These are phyloP conservation scores for Cutaneotrichosporon dermatis DNA, from an alignment of 1,284 basidiomycete species.

Conservation along the genomic window DNA sequence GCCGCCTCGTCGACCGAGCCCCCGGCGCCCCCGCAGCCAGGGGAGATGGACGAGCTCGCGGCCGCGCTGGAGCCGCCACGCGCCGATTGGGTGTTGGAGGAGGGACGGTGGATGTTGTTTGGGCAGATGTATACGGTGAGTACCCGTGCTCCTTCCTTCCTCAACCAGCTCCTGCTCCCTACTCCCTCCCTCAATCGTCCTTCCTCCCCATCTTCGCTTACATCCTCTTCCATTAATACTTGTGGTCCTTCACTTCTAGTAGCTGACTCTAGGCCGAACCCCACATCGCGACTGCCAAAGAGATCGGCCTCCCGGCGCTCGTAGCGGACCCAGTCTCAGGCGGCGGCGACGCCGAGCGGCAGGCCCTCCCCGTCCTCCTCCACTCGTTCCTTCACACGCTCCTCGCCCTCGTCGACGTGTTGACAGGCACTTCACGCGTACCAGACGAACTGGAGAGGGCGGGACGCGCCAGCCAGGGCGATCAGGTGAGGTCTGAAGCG, in stretches of 20 bases:
- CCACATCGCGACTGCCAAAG: constrained; percentile 29
- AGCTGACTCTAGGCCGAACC: constrained; percentile 27
- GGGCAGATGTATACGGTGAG: constrained; percentile 41
- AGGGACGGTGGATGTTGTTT: constrained; percentile 43
- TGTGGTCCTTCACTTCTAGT: too few relatives aligned
- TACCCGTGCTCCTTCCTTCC: not conserved
- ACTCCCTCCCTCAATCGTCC: too few relatives aligned
- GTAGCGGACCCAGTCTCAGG: constrained; percentile 19
- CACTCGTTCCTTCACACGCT: constrained; percentile 44
- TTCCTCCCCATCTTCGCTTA: too few relatives aligned
- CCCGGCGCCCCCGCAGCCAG: not conserved
- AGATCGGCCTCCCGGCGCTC: constrained; percentile 32
- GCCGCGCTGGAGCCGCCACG: constrained; percentile 26
- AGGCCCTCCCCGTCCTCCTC: constrained; percentile 30
- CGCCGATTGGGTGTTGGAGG: constrained; percentile 38
- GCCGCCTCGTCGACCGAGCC: too few relatives aligned
- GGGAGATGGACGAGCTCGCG: constrained; percentile 19
- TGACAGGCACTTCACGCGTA: constrained; percentile 37
- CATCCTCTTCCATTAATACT: too few relatives aligned
- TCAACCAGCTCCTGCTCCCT: too few relatives aligned
- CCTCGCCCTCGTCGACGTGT: constrained; percentile 35
- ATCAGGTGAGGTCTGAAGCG: constrained; percentile 33
- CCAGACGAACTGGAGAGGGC: constrained; percentile 35
- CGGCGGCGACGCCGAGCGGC: constrained; percentile 18
- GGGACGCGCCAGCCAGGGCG: constrained; percentile 39